Percentiles rank a stretch among this genome's conserved stretches.
phyloP scores from a whole-genome alignment of 1,284 basidiomycete genomes.

The Kalmanozyma brasiliensis region DNA sequence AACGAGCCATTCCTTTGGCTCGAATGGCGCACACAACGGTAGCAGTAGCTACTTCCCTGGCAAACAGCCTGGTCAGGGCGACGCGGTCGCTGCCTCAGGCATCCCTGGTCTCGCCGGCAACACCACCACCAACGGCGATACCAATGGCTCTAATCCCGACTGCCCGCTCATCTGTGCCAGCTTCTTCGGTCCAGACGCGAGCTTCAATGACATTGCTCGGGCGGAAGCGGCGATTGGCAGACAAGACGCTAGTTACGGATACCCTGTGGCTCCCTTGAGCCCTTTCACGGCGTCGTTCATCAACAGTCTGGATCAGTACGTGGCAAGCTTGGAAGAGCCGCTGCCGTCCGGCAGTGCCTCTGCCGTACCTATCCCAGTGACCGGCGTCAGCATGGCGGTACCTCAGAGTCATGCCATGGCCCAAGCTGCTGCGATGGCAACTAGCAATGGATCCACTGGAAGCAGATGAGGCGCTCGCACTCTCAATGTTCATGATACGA shows the following conservation, averaged over 20 bases:
- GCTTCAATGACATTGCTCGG: constrained; percentile 37
- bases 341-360: constrained; percentile 23
- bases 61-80: constrained; percentile 3
- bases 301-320: constrained; percentile 47
- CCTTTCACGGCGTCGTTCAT: constrained; percentile 46
- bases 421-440: constrained; percentile 10
- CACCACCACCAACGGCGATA: constrained; percentile 10
- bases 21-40: constrained; percentile 1
- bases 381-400: constrained; percentile 14
- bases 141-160: constrained; percentile 20
- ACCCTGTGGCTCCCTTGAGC: constrained; percentile 38
- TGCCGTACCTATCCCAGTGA: constrained; percentile 11
- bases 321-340: constrained; percentile 42
- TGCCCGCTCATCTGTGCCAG: constrained; percentile 37
- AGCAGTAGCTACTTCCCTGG: constrained; percentile 15
- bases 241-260: constrained; percentile 38
- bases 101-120: constrained; percentile 9
- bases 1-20: constrained; percentile 2
- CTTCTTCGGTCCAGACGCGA: constrained; percentile 46
- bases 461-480: constrained; percentile 9
- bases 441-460: not conserved
- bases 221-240: constrained; percentile 43
- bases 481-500: too few species aligned
- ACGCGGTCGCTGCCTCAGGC: not conserved
- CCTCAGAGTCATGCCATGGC: constrained; percentile 30